Evolutionary conservation across 73 alveolate genomes (phyloP).

Genomic region (Paramecium sonneborni): DNA sequence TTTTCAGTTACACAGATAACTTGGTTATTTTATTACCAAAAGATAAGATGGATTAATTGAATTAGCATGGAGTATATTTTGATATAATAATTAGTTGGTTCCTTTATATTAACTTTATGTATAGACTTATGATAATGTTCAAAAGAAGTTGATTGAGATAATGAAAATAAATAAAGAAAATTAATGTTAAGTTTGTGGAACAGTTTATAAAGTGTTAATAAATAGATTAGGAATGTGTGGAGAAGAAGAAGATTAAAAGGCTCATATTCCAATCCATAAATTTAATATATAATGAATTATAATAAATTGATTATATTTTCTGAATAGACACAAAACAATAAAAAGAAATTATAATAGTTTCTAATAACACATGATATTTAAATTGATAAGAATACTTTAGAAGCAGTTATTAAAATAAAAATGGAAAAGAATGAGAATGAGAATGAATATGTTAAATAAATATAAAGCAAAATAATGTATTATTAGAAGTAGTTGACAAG

Average conservation of each 20-base stretch:
- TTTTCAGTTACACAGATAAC: background rate
- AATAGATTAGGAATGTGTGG: conserved; percentile 12
- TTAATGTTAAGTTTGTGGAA: background rate
- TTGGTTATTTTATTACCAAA: background rate
- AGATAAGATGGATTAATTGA: conserved; percentile 23
- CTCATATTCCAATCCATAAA: conserved; percentile 12
- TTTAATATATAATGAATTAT: conserved; percentile 7
- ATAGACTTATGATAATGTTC: background rate
- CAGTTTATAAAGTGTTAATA: background rate
- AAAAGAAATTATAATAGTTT: background rate
- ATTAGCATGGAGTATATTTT: background rate
- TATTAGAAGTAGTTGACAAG: background rate
- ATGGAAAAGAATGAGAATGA: background rate
- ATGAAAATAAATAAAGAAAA: background rate
- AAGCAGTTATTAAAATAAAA: background rate
- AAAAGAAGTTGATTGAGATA: background rate
- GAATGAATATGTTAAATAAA: background rate
- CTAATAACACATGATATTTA: background rate
- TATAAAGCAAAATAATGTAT: background rate
- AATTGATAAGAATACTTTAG: background rate
- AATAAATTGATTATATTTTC: conserved; percentile 1
- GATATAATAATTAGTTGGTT: background rate
- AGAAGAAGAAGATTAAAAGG: background rate
- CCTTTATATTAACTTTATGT: background rate
- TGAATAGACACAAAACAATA: background rate